phyloP scores from a whole-genome alignment of 2,329 filamentous ascomycete species.

The Thermomyces lanuginosus region DNA sequence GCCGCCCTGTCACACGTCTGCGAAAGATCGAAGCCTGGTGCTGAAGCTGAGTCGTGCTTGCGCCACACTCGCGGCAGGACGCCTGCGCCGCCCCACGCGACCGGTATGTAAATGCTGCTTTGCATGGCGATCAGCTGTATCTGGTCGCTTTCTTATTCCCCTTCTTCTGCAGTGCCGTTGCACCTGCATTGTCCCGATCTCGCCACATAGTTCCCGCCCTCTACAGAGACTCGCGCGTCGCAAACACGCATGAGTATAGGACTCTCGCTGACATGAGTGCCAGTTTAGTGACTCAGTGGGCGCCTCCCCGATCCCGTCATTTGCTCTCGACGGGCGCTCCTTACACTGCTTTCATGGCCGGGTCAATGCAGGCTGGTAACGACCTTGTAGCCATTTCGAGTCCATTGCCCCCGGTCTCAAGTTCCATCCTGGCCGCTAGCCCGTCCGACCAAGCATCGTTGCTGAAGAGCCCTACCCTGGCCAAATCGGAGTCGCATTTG shows the following conservation, averaged over 20 bases:
- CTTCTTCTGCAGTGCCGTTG: conserved; percentile 1
- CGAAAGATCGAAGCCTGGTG: too few relatives aligned
- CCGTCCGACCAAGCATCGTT: conserved; percentile 18
- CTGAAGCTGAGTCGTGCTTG: conserved; percentile 28
- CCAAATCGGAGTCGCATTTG: conserved; percentile 21
- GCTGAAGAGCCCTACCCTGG: conserved; percentile 15
- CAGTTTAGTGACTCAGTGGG: conserved; percentile 14
- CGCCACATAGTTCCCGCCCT: too few relatives aligned
- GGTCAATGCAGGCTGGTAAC: conserved; percentile 27
- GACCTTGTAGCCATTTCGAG: conserved; percentile 24
- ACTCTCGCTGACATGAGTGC: conserved; percentile 26
- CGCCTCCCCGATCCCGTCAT: conserved; percentile 14
- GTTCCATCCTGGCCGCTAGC: conserved; percentile 14
- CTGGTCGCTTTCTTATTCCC: background rate
- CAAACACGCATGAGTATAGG: too few relatives aligned
- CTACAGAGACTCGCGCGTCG: too few relatives aligned
- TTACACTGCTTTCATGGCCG: conserved; percentile 25
- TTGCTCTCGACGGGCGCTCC: conserved; percentile 16
- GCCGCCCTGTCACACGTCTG: too few relatives aligned
- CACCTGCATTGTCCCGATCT: conserved; percentile 1
- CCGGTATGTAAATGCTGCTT: conserved; percentile 5
- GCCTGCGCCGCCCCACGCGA: conserved; percentile 20
- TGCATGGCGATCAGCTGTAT: too few relatives aligned
- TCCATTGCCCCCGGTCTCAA: conserved; percentile 16
- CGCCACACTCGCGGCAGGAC: conserved; percentile 28